Evolutionary conservation across 1,139 yeast species (phyloP), one percentile per base, ranked within the genome.

Genomic region (Chernovozyma aurita): DNA sequence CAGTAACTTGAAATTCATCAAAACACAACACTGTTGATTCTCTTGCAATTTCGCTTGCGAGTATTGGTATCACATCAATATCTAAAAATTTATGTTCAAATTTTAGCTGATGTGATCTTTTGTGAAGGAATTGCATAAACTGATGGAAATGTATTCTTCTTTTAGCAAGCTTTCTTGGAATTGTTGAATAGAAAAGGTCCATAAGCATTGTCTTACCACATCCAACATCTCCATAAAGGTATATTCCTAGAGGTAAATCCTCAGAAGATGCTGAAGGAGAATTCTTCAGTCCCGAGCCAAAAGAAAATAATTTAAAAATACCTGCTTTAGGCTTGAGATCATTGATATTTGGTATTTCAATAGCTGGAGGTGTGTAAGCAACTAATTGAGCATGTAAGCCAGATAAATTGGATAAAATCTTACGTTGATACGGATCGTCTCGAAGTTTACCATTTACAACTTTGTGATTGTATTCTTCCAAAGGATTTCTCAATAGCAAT

Each of bases 191-290:
- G 52, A 92, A 92, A 49, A 92, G 70, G 59, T 92, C 98, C 97
- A 92, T 90, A 44, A 92, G 70, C 97, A 92, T 92, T 4, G 98
- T 92, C 55, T 92, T 92, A 8, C 98, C 98, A 61, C 97, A 88
- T 3, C 98, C 98, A 31, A 92, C 98, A 57, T 92, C 98, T 15
- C 98, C 98, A 58, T 86, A 92, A 20, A 92, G 69, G 55, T 92
- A 92, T 13, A 92, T 83, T 2, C 98, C 98, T 47, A 75, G 95
- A 16, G 11, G 8, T 25, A 75, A 67, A 21, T 57, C 41, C 36
- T 22, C 45, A 35, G 18, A n/a, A 32, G 42, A 18, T 27, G 28
- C 21, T 41, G 46, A 18, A 28, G 16, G 14, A 12, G 36, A 31
- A 3, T 37, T 31, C 15, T 37, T 37, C 16, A 36, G 33, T 13